Evolutionary conservation across 1,284 basidiomycete species (phyloP).

Genomic region (Marasmius oreades): DNA sequence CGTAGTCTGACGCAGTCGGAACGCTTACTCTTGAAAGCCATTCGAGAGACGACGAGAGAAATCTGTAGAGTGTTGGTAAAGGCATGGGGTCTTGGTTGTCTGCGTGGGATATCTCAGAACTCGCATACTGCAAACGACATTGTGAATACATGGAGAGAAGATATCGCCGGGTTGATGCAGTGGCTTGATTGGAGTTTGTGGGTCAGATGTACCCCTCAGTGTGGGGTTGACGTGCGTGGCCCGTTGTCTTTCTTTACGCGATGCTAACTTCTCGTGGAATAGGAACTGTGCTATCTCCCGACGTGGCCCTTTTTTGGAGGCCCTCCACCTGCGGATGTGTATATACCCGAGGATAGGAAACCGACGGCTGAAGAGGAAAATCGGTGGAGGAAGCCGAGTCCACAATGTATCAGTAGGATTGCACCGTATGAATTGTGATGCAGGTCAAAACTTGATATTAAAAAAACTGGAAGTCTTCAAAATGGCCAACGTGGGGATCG

Average conservation of each 20-base stretch:
- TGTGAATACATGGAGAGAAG: conserved; percentile 21
- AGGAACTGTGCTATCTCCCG: conserved; percentile 15
- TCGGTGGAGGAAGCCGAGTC: conserved; percentile 10
- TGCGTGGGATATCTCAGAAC: conserved; percentile 26
- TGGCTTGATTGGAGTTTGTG: conserved; percentile 42
- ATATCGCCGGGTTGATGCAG: conserved; percentile 28
- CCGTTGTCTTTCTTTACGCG: not conserved
- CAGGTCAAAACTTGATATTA: not conserved
- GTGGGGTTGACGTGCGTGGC: conserved; percentile 28
- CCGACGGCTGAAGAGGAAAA: not conserved
- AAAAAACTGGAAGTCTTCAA: not conserved
- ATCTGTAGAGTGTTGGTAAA: conserved; percentile 43
- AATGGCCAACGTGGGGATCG: not conserved
- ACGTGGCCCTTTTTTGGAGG: conserved; percentile 16
- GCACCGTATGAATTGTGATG: conserved; percentile 12
- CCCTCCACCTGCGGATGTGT: conserved; percentile 10
- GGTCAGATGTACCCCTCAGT: conserved; percentile 33
- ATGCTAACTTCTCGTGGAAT: not conserved
- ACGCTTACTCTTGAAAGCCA: conserved; percentile 27
- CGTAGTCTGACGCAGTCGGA: conserved; percentile 32
- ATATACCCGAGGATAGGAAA: not conserved
- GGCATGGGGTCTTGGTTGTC: conserved; percentile 40
- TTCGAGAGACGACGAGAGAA: conserved; percentile 35
- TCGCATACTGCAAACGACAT: not conserved
- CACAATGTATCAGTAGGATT: conserved; percentile 11